Evolutionary conservation across 768 basidiomycete species (phyloP).

Genomic region (Tulasnella sp.): DNA sequence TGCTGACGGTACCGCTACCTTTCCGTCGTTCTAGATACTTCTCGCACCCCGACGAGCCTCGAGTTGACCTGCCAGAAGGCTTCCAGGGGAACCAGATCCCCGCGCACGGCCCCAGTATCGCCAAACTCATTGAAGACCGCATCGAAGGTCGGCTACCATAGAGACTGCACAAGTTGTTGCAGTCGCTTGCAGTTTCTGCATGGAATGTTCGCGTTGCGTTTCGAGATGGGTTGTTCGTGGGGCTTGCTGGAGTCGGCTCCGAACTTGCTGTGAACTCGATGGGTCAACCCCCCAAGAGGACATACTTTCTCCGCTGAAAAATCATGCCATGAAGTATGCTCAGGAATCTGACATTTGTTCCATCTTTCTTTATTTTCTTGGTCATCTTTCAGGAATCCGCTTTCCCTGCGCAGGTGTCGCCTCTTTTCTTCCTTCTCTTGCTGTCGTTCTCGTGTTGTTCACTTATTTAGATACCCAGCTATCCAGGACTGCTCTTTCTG

Average conservation of each 20-base stretch:
- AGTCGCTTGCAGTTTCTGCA: neutral
- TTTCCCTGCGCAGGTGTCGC: neutral
- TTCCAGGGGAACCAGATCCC: slow-evolving; percentile 81
- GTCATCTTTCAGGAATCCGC: neutral
- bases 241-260: too few species aligned
- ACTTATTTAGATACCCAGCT: neutral
- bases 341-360: neutral
- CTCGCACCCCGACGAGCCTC: slow-evolving; percentile 50
- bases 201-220: too few species aligned
- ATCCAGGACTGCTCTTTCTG: neutral
- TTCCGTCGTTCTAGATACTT: slow-evolving; percentile 39
- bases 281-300: neutral
- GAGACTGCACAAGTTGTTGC: neutral
- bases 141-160: slow-evolving; percentile 40
- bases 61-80: slow-evolving; percentile 70
- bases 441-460: neutral
- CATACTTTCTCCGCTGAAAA: neutral
- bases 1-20: neutral
- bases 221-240: too few species aligned
- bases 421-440: neutral
- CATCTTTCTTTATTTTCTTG: neutral
- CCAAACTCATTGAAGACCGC: slow-evolving; percentile 68
- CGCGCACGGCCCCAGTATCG: slow-evolving; percentile 61
- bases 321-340: neutral
- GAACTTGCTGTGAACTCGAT: neutral